Base-by-base conservation (phyloP, 345 rosid species). In the Syzygium oleosum region DNA sequence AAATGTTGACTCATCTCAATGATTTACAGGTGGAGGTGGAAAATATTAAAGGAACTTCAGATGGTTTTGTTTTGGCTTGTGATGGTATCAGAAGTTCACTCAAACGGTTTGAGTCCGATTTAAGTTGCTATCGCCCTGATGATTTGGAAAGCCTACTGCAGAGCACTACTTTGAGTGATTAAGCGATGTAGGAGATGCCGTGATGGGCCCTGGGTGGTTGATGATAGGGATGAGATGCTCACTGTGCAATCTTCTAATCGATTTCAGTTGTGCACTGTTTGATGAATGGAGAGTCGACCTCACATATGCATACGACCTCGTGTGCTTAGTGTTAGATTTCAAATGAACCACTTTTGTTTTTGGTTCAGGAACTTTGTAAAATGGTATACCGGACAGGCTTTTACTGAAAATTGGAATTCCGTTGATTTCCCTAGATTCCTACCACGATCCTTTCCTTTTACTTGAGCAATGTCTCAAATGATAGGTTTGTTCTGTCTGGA, bases 11-110 rank as follows among this genome's bases (percentile, higher is more conserved):
- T 29, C 85, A 87, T 21, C 87, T 90, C 9, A 84, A 78, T 56
- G 93, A 90, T 88, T 43, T 94, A 15, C 92, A 90, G 91, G 77
- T 59, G 11, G 97, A 93, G 89, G 92, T 95, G 31, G 90, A 90
- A 52, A 49, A 90, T 78, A 91, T 94, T 73, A 90, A 90, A 88
- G 89, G 91, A 87, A 86, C 90, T 85, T 90, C 95, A 3, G 96
- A 92, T 9, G 68, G 94, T 5, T 93, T 95, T 88, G 15, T 84
- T 51, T 91, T 88, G 89, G 95, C 94, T 49, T 96, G 99, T 68
- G 31, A 65, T 79, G 86, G 88, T 38, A 91, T 95, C 88, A 91
- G 89, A 86, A 92, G 65, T 59, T 91, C 91, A 17, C 43, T 95
- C 84, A 93, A 90, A 87, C 91, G 59, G 89, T 93, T 95, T 86